These are phyloP conservation scores for Periconia macrospinosa DNA, from an alignment of 2,329 filamentous ascomycete species.

Conservation along the genomic window DNA sequence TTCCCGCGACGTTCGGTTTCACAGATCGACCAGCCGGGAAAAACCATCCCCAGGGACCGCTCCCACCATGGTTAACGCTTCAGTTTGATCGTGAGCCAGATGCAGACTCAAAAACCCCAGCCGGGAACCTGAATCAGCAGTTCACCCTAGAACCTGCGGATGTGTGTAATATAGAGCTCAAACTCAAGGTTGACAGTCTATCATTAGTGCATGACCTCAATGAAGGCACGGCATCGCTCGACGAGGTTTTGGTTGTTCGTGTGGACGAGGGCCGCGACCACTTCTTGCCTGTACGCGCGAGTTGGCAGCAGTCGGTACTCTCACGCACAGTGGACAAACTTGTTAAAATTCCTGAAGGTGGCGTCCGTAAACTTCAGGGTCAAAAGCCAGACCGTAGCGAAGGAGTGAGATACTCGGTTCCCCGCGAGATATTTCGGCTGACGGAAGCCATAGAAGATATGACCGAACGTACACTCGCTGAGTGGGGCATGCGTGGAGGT, in stretches of 20 bases:
- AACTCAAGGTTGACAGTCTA: conserved; percentile 66
- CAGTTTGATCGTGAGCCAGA: conserved; percentile 61
- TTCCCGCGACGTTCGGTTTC: conserved; percentile 78
- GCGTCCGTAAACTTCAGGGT: conserved; percentile 71
- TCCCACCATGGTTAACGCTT: conserved; percentile 71
- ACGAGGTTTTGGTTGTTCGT: conserved; percentile 85
- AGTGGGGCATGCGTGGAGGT: conserved; percentile 62
- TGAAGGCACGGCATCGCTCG: conserved; percentile 64
- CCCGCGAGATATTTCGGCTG: conserved; percentile 84
- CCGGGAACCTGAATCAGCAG: conserved; percentile 43
- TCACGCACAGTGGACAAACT: conserved; percentile 87
- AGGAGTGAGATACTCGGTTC: conserved; percentile 75
- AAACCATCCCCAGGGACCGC: conserved; percentile 44
- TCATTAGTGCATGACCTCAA: conserved; percentile 72
- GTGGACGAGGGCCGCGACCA: conserved; percentile 85
- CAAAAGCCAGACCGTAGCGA: conserved; percentile 47
- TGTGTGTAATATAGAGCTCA: conserved; percentile 70
- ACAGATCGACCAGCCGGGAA: conserved; percentile 67
- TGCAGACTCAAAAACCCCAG: conserved; percentile 24
- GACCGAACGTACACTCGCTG: conserved; percentile 60
- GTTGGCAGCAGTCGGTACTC: conserved; percentile 81
- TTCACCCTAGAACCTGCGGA: conserved; percentile 84
- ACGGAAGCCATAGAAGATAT: conserved; percentile 75
- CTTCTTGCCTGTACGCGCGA: conserved; percentile 79
- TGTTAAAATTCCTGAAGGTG: conserved; percentile 76